Base-by-base conservation (phyloP, 805 yeast species). In the Ogataea salicorniae region DNA sequence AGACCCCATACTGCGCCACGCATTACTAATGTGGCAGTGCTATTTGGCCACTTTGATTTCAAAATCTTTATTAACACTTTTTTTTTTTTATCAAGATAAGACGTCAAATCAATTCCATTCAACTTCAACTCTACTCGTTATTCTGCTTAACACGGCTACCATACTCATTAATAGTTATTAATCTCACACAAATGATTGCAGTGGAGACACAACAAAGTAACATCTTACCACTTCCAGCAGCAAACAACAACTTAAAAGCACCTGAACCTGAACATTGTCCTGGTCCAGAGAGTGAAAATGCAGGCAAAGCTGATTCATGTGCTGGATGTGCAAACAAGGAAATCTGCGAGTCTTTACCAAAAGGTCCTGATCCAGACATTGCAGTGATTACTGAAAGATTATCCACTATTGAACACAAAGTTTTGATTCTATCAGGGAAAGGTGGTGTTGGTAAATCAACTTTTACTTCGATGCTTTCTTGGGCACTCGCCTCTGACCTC, bases 201-300 rank as follows among this genome's bases (percentile, higher is more conserved):
- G 50, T 51, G 20, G 39, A 41, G 23, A 35, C 46, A 7, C 39
- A 45, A n/a, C 43, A 23, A 15, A 39, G 14, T 17, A 14, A 16
- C 13, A 39, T 13, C 14, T 16, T 26, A 37, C 39, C 41, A 15
- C 20, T 13, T 11, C n/a, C 34, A 22, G 34, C 41, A 5, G 13
- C 41, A 39, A 14, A 14, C 13, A 39, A 31, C 22, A 22, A 39
- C 9, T 53, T 77, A 23, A 71, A 73, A 46, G 87, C 83, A 0
- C 90, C 94, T 0, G 95, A 85, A 60, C 98, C 99, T 1, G 97
- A 90, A 62, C 98, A 94, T 66, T 94, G 99, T 70, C 99, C 99
- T 0, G 99, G 99, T 1, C 96, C 98, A 1, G 97, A 92, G 62
- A 84, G 95, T 2, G 97, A 90, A 56, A 68, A 70, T 45, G 99